These are phyloP conservation scores for Stagonosporopsis vannaccii DNA, from an alignment of 2,329 filamentous ascomycete genomes.

Conservation along the genomic window DNA sequence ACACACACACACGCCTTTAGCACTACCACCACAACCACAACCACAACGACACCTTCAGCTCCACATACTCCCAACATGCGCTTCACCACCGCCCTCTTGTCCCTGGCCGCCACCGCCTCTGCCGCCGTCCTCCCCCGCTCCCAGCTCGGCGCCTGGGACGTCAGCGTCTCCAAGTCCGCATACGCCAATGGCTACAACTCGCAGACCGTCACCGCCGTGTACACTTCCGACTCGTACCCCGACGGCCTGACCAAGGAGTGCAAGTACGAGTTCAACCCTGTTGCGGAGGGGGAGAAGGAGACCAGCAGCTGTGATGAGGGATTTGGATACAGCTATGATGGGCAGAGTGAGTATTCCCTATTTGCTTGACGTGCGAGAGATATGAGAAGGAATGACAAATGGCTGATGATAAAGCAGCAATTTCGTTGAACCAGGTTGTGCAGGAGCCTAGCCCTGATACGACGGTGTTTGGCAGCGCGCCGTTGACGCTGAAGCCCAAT, in stretches of 20 bases:
- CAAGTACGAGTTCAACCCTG: constrained; percentile 3
- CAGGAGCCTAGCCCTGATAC: constrained; percentile 8
- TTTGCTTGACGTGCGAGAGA: background rate
- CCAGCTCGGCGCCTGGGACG: constrained; percentile 11
- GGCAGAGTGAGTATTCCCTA: constrained; percentile 9
- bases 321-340: constrained; percentile 14
- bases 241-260: constrained; percentile 10
- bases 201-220: constrained; percentile 10
- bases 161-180: background rate
- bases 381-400: too few relatives aligned
- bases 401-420: background rate
- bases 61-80: constrained; percentile 3
- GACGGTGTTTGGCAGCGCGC: constrained; percentile 21
- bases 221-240: constrained; percentile 11
- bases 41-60: too few relatives aligned
- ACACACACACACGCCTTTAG: background rate
- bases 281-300: background rate
- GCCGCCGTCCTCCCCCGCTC: constrained; percentile 12
- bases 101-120: constrained; percentile 6
- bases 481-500: constrained; percentile 1
- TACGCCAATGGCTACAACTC: constrained; percentile 17
- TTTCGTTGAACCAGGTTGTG: constrained; percentile 19
- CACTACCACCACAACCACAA: background rate
- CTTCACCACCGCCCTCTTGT: constrained; percentile 10
- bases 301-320: constrained; percentile 5